These are phyloP conservation scores for Yamadazyma diospyri DNA, from an alignment of 1,139 yeast genomes.

Conservation along the genomic window DNA sequence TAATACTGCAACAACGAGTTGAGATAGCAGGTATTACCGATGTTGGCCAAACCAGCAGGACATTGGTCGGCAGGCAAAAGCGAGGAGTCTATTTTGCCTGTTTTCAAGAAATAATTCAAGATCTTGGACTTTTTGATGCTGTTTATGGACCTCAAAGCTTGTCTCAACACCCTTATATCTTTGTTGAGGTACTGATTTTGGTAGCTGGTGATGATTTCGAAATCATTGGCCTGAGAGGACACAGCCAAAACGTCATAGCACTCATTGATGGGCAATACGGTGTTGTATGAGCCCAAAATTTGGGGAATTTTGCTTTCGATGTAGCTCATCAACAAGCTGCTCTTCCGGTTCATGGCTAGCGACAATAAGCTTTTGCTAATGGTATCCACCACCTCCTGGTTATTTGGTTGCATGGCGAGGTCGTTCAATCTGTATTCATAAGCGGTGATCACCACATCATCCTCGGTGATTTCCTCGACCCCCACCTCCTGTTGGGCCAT, in stretches of 20 bases:
- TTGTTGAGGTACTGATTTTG: conserved; percentile 33
- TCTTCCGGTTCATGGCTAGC: conserved; percentile 38
- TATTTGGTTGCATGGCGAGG: conserved; percentile 51
- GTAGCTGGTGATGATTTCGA: conserved; percentile 52
- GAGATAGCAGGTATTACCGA: conserved; percentile 92
- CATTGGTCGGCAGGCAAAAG: conserved; percentile 62
- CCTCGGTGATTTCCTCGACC: conserved; percentile 65
- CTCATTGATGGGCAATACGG: conserved; percentile 7
- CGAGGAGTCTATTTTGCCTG: conserved; percentile 60
- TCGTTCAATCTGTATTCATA: conserved; percentile 61
- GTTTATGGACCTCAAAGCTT: conserved; percentile 49
- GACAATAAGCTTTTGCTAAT: conserved; percentile 37
- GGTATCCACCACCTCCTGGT: conserved; percentile 38
- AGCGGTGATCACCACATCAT: conserved; percentile 71
- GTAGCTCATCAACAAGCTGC: conserved; percentile 43
- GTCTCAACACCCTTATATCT: conserved; percentile 49
- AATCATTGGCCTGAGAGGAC: conserved; percentile 47
- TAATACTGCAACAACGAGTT: conserved; percentile 88
- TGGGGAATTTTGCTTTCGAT: conserved; percentile 43
- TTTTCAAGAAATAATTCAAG: conserved; percentile 47
- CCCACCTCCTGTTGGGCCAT: conserved; percentile 63
- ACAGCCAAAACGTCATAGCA: conserved; percentile 38
- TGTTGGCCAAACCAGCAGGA: conserved; percentile 91
- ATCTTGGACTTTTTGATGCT: conserved; percentile 48
- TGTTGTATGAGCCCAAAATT: conserved; percentile 15